These are phyloP conservation scores for Irpex rosettiformis DNA, from an alignment of 1,284 basidiomycete genomes.

Conservation along the genomic window DNA sequence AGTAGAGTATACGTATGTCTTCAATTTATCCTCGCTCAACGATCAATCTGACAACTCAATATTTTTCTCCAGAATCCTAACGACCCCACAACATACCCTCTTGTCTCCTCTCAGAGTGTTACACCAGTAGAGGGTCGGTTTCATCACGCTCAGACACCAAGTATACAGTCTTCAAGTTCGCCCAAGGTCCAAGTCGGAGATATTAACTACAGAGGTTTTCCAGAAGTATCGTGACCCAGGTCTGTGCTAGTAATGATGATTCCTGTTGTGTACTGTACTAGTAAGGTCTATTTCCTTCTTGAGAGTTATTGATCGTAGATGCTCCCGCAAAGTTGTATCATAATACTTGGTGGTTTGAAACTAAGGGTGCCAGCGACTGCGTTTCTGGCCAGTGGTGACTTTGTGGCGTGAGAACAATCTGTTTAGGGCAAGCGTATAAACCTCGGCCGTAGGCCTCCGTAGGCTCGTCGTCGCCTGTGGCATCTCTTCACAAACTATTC, in stretches of 20 bases:
- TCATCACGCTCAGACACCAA: not conserved
- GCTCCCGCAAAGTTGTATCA: not conserved
- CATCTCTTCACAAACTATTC: too few species aligned
- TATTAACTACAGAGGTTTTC: not conserved
- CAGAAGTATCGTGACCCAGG: not conserved
- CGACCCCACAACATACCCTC: conserved; percentile 6
- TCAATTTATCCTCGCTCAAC: not conserved
- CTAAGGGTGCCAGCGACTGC: too few species aligned
- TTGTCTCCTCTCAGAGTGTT: not conserved
- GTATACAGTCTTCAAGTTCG: not conserved
- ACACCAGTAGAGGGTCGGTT: too few species aligned
- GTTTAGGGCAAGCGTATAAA: too few species aligned
- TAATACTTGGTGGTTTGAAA: too few species aligned
- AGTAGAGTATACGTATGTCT: not conserved
- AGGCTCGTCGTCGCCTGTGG: too few species aligned
- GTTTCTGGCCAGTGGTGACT: too few species aligned
- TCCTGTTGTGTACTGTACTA: too few species aligned
- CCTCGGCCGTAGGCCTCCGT: too few species aligned
- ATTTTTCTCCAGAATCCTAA: conserved; percentile 5
- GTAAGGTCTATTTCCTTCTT: not conserved
- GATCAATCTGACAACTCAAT: not conserved
- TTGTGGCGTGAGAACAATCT: not conserved
- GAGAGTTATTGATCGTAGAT: not conserved
- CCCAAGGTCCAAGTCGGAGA: not conserved
- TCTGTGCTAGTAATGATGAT: too few species aligned